Conservation (phyloP, 2,329 filamentous ascomycete species). For the Conoideocrella luteorostrata region DNA sequence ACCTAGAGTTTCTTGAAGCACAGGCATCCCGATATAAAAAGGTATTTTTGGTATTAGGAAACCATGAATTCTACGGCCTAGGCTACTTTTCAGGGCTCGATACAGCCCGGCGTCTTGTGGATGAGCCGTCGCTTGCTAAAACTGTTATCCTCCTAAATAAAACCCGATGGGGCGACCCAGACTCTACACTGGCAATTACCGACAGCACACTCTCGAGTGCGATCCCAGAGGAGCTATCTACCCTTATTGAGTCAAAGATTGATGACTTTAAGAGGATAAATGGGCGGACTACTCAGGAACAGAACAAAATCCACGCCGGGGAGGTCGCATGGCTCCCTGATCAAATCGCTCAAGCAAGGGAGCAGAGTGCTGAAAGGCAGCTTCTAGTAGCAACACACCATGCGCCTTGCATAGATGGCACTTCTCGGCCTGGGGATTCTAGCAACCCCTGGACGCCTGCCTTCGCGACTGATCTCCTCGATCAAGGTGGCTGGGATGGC, state of each 20-base stretch:
- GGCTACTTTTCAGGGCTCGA: conserved; percentile 30
- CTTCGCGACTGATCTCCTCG: conserved; percentile 44
- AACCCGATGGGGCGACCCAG: conserved; percentile 31
- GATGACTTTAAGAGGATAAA: conserved; percentile 49
- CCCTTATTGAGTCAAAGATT: conserved; percentile 36
- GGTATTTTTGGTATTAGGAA: conserved; percentile 44
- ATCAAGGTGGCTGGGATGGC: conserved; percentile 20
- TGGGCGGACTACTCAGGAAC: conserved; percentile 41
- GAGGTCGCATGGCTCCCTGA: conserved; percentile 45
- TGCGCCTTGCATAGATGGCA: conserved; percentile 43
- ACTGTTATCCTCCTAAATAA: conserved; percentile 39
- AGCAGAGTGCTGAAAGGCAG: conserved; percentile 12
- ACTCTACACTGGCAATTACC: conserved; percentile 40
- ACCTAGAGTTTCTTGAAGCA: conserved; percentile 34
- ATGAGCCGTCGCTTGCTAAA: conserved; percentile 29
- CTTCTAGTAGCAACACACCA: conserved; percentile 52
- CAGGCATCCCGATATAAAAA: conserved; percentile 36
- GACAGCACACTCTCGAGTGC: conserved; percentile 53
- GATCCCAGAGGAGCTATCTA: conserved; percentile 32
- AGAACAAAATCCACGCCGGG: conserved; percentile 40
- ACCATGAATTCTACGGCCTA: conserved; percentile 47
- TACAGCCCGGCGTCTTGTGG: conserved; percentile 28
- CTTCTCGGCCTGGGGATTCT: conserved; percentile 42
- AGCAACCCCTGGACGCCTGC: conserved; percentile 40
- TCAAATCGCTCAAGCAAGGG: conserved; percentile 12